A percentile compares a stretch with the other conserved stretches of the same genome.
Conservation (phyloP, 352 stramenopile genomes). For the Thraustotheca clavata region DNA sequence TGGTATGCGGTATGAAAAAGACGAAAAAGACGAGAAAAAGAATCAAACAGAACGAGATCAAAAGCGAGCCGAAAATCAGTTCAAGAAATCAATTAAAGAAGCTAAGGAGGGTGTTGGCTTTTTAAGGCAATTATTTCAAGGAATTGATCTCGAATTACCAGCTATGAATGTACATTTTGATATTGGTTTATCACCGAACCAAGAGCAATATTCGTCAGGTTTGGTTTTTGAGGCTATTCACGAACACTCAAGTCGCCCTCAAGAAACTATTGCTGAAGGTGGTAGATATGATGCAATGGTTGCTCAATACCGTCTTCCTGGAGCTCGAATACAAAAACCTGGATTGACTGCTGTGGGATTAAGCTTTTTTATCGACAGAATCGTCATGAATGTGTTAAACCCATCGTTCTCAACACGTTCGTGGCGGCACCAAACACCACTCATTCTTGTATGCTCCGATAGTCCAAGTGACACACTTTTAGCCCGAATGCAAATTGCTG, state of each 20-base stretch:
- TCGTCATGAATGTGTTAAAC: conserved; percentile 53
- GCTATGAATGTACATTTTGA: conserved; percentile 58
- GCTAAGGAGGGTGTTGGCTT: conserved; percentile 52
- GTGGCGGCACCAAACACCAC: not conserved
- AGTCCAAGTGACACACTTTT: conserved; percentile 64
- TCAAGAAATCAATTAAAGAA: conserved; percentile 62
- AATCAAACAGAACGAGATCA: conserved; percentile 30
- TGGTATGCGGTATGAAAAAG: not conserved
- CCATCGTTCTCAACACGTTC: not conserved
- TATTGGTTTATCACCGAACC: conserved; percentile 61
- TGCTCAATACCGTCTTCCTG: conserved; percentile 77
- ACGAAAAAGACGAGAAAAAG: not conserved
- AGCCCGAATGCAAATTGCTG: conserved; percentile 69
- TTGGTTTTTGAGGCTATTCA: conserved; percentile 83
- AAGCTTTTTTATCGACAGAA: conserved; percentile 80
- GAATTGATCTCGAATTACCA: conserved; percentile 35
- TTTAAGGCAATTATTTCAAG: conserved; percentile 55
- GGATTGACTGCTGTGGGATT: conserved; percentile 72
- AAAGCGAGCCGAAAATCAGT: conserved; percentile 50
- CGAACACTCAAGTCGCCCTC: conserved; percentile 30
- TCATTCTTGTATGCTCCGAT: conserved; percentile 69
- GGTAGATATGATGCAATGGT: conserved; percentile 74
- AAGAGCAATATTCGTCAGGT: conserved; percentile 64
- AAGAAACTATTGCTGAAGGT: conserved; percentile 71
- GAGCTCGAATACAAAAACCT: conserved; percentile 58